A percentile compares a stretch with the other conserved stretches of the same genome.
Evolutionary conservation across 2,329 filamentous ascomycete species (phyloP).

Genomic region (Dactylonectria macrodidyma): DNA sequence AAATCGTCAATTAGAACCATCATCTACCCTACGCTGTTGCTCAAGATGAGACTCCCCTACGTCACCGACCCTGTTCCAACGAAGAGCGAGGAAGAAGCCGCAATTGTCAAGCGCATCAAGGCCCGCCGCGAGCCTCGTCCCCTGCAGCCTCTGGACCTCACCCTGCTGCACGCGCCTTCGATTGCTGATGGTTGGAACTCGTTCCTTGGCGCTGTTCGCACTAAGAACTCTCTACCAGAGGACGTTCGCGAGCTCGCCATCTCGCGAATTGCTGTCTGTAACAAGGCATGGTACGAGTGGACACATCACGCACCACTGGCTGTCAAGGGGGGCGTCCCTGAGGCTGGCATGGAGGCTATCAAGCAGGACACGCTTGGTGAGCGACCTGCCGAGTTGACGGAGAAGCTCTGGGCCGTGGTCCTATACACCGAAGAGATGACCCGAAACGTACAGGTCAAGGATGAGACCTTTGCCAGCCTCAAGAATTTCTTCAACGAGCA

Average conservation of each 20-base stretch:
- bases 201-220: slow-evolving; percentile 76
- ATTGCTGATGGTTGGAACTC: slow-evolving; percentile 84
- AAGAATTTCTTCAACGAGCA: slow-evolving; percentile 75
- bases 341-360: slow-evolving; percentile 63
- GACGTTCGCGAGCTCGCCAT: slow-evolving; percentile 84
- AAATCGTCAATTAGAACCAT: neutral
- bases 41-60: slow-evolving; percentile 78
- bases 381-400: slow-evolving; percentile 61
- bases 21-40: slow-evolving; percentile 31
- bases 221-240: slow-evolving; percentile 63
- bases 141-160: slow-evolving; percentile 81
- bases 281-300: slow-evolving; percentile 91
- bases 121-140: slow-evolving; percentile 78
- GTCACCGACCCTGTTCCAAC: slow-evolving; percentile 66
- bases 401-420: slow-evolving; percentile 77
- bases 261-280: slow-evolving; percentile 84
- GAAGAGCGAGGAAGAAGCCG: slow-evolving; percentile 62
- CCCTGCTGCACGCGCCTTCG: slow-evolving; percentile 80
- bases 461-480: slow-evolving; percentile 77
- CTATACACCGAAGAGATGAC: slow-evolving; percentile 90
- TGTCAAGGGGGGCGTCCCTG: slow-evolving; percentile 69
- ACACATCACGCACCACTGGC: slow-evolving; percentile 81
- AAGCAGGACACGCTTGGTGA: slow-evolving; percentile 52
- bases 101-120: slow-evolving; percentile 74
- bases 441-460: slow-evolving; percentile 76